phyloP scores from a whole-genome alignment of 1,284 basidiomycete species.

The Ustilago xerochloae region DNA sequence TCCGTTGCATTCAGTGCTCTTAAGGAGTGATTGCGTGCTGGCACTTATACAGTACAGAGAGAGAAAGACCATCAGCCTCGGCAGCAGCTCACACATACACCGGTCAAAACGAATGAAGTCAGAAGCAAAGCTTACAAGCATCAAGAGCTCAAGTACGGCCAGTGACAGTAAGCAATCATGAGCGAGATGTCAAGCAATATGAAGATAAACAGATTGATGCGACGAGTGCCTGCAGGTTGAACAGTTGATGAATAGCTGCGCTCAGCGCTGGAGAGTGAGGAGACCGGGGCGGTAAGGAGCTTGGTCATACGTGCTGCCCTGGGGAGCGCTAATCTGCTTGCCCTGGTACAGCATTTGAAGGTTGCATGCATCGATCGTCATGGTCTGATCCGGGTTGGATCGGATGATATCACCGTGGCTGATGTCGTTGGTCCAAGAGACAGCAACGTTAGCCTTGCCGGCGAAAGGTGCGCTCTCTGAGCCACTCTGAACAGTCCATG shows the following conservation, averaged over 20 bases:
- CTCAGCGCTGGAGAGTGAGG: conserved; percentile 14
- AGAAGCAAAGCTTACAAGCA: no score
- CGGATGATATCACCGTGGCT: conserved; percentile 39
- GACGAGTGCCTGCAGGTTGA: no score
- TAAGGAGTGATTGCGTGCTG: no score
- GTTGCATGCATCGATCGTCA: conserved; percentile 29
- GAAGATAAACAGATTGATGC: no score
- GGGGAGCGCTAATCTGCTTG: neutral
- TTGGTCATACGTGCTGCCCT: conserved; percentile 13
- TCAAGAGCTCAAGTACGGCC: no score
- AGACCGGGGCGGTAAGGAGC: conserved; percentile 38
- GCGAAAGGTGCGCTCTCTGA: conserved; percentile 37
- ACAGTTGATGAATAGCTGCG: neutral
- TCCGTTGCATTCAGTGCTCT: no score
- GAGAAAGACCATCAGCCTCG: no score
- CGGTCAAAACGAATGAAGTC: no score
- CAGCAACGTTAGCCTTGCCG: conserved; percentile 33
- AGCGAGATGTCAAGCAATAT: no score
- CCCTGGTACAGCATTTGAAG: conserved; percentile 38
- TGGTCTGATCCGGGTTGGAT: conserved; percentile 32
- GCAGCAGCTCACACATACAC: no score
- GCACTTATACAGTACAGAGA: no score
- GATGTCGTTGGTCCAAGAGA: conserved; percentile 34
- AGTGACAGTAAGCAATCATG: no score
- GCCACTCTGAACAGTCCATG: conserved; percentile 25